These are phyloP conservation scores for Copromyces sp. DNA, from an alignment of 495 filamentous ascomycete species.

Conservation along the genomic window DNA sequence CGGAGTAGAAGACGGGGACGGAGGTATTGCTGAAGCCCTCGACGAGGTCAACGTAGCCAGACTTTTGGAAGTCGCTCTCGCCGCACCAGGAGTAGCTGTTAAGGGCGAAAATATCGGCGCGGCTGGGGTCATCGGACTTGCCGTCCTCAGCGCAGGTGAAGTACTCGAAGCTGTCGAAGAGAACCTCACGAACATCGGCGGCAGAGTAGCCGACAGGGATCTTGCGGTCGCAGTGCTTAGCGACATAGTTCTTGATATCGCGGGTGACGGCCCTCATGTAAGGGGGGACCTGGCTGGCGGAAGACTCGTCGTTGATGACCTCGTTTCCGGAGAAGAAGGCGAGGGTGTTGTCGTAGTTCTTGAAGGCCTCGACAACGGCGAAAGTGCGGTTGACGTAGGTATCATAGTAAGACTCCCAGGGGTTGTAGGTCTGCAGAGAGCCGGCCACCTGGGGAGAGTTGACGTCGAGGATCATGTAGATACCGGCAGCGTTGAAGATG, in stretches of 20 bases:
- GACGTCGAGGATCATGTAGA: constrained; percentile 68
- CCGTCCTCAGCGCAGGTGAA: constrained; percentile 69
- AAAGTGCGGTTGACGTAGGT: constrained; percentile 77
- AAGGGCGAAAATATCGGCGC: constrained; percentile 79
- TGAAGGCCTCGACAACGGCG: constrained; percentile 88
- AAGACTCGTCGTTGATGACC: constrained; percentile 65
- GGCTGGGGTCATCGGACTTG: constrained; percentile 50
- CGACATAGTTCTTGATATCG: constrained; percentile 72
- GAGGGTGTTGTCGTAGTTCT: constrained; percentile 82
- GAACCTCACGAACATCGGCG: constrained; percentile 72
- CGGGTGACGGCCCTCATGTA: constrained; percentile 78
- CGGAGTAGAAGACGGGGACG: constrained; percentile 90
- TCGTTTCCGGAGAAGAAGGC: constrained; percentile 93
- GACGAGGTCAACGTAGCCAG: constrained; percentile 64
- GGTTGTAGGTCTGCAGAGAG: constrained; percentile 59
- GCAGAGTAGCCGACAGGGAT: constrained; percentile 57
- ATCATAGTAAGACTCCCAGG: constrained; percentile 60
- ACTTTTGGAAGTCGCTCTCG: constrained; percentile 55
- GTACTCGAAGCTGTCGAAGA: constrained; percentile 74
- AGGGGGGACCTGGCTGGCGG: constrained; percentile 41
- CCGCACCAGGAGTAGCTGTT: constrained; percentile 98
- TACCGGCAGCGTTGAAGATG: constrained; percentile 71
- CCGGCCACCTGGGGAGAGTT: constrained; percentile 80
- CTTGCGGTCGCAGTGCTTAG: constrained; percentile 26
- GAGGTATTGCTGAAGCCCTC: constrained; percentile 58